Evolutionary conservation across 352 stramenopile genomes (phyloP).

Genomic region (Pythium apleroticum): DNA sequence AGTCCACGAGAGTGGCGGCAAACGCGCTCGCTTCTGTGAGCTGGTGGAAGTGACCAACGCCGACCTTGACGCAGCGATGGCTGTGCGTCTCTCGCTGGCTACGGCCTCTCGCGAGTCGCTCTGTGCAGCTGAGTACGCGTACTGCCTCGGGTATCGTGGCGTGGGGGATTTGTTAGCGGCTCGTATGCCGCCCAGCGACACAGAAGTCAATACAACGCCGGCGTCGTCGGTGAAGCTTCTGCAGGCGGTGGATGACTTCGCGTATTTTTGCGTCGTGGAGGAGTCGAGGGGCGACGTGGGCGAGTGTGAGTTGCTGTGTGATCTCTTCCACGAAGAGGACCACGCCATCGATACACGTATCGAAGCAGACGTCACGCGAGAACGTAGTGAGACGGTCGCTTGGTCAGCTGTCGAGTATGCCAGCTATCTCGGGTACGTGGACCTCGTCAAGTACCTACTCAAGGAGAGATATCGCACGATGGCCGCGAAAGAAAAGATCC

Average conservation of each 20-base stretch:
- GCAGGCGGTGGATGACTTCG: conserved; percentile 11
- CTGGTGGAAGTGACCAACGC: background rate
- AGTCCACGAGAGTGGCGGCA: no score
- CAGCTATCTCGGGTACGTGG: conserved; percentile 23
- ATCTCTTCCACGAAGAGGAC: conserved; percentile 17
- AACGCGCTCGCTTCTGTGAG: background rate
- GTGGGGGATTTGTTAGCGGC: conserved; percentile 11
- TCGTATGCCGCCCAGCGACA: background rate
- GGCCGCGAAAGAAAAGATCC: conserved; percentile 5
- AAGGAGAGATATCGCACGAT: background rate
- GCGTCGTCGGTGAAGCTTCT: background rate
- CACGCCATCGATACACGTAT: conserved; percentile 16
- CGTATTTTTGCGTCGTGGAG: conserved; percentile 6
- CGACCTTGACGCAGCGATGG: background rate
- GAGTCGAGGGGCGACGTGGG: conserved; percentile 11
- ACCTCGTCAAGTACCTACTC: conserved; percentile 28
- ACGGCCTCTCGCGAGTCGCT: conserved; percentile 10
- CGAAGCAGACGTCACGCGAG: conserved; percentile 13
- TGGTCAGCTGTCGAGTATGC: conserved; percentile 26
- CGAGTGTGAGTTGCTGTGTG: conserved; percentile 8
- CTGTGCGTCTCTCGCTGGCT: background rate
- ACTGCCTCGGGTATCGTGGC: conserved; percentile 1
- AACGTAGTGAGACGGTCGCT: background rate
- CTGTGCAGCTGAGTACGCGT: conserved; percentile 18
- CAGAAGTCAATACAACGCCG: background rate